phyloP scores from a whole-genome alignment of 2,329 filamentous ascomycete species.

The Laburnicola sp. region DNA sequence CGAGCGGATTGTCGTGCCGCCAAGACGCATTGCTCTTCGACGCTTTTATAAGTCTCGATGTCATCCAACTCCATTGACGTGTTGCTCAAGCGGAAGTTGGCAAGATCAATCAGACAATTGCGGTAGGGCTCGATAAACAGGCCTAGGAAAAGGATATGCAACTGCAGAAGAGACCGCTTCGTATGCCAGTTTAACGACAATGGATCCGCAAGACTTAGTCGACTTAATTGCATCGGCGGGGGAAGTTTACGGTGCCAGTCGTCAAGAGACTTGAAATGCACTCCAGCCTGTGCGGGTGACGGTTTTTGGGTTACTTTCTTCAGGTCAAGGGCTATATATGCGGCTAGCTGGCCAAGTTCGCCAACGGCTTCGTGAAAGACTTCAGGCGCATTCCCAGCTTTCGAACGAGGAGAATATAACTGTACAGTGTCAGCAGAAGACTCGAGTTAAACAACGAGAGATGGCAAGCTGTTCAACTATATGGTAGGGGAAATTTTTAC shows the following conservation, averaged over 20 bases:
- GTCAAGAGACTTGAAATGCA: conserved; percentile 8
- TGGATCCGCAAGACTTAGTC: conserved; percentile 11
- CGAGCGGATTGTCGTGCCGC: conserved; percentile 12
- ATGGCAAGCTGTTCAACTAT: neutral
- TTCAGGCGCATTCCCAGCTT: neutral
- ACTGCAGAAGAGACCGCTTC: conserved; percentile 13
- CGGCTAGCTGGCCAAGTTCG: conserved; percentile 12
- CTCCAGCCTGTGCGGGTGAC: neutral
- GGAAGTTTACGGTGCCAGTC: conserved; percentile 13
- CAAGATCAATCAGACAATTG: conserved; percentile 8
- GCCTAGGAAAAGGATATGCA: conserved; percentile 14
- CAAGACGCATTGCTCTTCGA: conserved; percentile 13
- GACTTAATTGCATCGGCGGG: conserved; percentile 15
- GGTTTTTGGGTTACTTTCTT: conserved; percentile 4
- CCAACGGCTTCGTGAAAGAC: conserved; percentile 4
- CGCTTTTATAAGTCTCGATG: neutral
- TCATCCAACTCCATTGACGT: neutral
- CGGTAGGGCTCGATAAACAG: conserved; percentile 12
- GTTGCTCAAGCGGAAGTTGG: conserved; percentile 4
- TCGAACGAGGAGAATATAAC: conserved; percentile 3
- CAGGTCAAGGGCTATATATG: conserved; percentile 14
- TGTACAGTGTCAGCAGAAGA: conserved; percentile 2
- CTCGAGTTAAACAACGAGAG: neutral
- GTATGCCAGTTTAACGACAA: conserved; percentile 6
- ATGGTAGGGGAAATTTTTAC: no score